A percentile compares a stretch with the other conserved stretches of the same genome.
Conservation (phyloP, 768 basidiomycete genomes). For the Ramaria sp. region DNA sequence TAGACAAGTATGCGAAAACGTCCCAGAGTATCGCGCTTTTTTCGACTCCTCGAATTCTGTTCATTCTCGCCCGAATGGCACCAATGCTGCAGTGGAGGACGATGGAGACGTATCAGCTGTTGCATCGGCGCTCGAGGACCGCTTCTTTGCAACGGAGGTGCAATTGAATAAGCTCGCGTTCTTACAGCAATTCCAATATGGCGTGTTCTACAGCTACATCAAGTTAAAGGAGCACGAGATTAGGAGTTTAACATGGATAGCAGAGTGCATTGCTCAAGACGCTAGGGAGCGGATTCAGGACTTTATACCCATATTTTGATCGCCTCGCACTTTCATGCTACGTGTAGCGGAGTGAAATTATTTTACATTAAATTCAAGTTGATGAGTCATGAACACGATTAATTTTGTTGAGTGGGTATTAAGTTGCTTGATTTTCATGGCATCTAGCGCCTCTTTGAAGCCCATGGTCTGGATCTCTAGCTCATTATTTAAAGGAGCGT, state of each 20-base stretch:
- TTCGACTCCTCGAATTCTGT: conserved; percentile 47
- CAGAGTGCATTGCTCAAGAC: conserved; percentile 97
- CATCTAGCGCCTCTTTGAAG: background rate
- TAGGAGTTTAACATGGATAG: conserved; percentile 84
- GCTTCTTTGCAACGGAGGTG: conserved; percentile 91
- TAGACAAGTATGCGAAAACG: conserved; percentile 72
- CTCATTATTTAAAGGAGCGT: background rate
- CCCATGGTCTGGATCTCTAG: background rate
- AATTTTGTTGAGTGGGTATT: background rate
- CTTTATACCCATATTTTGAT: conserved; percentile 83
- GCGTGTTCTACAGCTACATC: conserved; percentile 86
- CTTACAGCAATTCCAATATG: conserved; percentile 94
- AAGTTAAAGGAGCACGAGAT: conserved; percentile 90
- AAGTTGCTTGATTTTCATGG: background rate
- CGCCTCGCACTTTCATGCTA: background rate
- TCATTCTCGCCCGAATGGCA: conserved; percentile 14
- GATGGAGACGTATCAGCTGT: conserved; percentile 18
- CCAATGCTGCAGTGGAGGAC: conserved; percentile 18
- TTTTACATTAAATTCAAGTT: background rate
- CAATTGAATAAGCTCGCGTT: conserved; percentile 91
- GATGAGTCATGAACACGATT: background rate
- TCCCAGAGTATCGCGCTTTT: conserved; percentile 86
- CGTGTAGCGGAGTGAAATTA: background rate
- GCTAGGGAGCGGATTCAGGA: conserved; percentile 92
- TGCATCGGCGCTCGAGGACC: conserved; percentile 74